These are phyloP conservation scores for Gamarada debralockiae DNA, from an alignment of 495 filamentous ascomycete species.

Conservation along the genomic window DNA sequence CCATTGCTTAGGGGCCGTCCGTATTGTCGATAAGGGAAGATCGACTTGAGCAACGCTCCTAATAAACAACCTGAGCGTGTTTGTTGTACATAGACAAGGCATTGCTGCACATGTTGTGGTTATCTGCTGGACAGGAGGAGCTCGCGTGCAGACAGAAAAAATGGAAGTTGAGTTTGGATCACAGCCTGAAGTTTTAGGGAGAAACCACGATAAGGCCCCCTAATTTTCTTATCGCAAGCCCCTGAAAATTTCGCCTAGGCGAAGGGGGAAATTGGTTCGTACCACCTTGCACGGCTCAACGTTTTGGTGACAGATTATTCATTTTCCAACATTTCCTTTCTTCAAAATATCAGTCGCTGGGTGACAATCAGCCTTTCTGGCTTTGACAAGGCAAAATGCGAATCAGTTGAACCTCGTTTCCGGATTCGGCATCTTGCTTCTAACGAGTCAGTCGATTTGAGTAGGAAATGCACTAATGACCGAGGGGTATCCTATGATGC, in stretches of 20 bases:
- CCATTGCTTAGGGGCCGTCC: neutral
- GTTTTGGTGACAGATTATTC: too few species aligned
- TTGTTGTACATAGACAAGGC: slow-evolving; percentile 44
- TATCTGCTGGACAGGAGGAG: slow-evolving; percentile 4
- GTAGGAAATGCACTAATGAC: neutral
- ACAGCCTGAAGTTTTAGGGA: neutral
- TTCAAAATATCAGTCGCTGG: too few species aligned
- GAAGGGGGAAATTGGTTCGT: too few species aligned
- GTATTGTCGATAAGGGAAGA: slow-evolving; percentile 17
- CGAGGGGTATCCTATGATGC: slow-evolving; percentile 10
- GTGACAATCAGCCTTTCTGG: too few species aligned
- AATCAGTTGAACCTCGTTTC: too few species aligned
- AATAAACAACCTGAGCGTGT: slow-evolving; percentile 43
- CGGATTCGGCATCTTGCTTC: too few species aligned
- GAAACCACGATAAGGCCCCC: neutral
- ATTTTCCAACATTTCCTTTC: too few species aligned
- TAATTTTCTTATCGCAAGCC: neutral
- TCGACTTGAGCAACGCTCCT: slow-evolving; percentile 42
- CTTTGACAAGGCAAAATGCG: too few species aligned
- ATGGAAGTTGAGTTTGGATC: too few species aligned
- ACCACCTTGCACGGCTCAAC: too few species aligned
- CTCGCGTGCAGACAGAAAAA: neutral
- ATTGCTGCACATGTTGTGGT: slow-evolving; percentile 26
- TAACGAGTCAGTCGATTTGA: too few species aligned
- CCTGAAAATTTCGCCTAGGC: neutral